Base-by-base conservation (phyloP, 2,329 filamentous ascomycete species). In the Diaporthe citri region DNA sequence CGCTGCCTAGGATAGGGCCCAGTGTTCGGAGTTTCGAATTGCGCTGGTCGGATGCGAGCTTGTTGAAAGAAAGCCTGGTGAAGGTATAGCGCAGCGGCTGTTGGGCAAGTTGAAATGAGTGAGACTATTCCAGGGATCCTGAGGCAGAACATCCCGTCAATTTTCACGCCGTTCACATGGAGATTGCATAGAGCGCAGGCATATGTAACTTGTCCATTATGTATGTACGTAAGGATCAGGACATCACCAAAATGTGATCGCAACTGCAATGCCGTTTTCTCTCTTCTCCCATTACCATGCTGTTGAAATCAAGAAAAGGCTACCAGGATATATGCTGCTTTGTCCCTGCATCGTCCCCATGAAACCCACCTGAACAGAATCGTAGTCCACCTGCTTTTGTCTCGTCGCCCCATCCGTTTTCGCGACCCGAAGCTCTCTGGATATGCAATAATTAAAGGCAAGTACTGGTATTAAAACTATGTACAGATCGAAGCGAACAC, bases 361-460 rank as follows among this genome's bases (percentile, higher is more conserved):
- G 62, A 15, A 20, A 25, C 39, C 12, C 20, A 46, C 13, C 8
- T 3, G 3, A 20, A 8, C 17, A 2, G 12, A 10, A 20, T 28
- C 20, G 7, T n/a, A 52, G 28, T 4, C 46, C 31, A 1, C 46
- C 46, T 67, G 62, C 46, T 67, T 67, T 67, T 41, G 31, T 20
- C 20, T 3, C 6, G 7, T 22, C 46, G 31, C 22, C 62, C 28
- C 28, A 3, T 67, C 28, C 25, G 22, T 67, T 25, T 10, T 28
- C 46, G 64, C 46, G 46, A 28, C 48, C 10, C 64, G 8, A 39
- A 36, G 8, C 46, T 52, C n/a, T 13, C 41, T 39, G 46, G 22
- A 31, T 43, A 71, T 74, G 57, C 57, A 75, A 74, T 46, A 39
- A 56, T 76, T 59, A 76, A 74, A 74, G 25, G 43, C 51, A 25